phyloP scores from a whole-genome alignment of 176 grass and related monocot genomes.

The Paspalum vaginatum region DNA sequence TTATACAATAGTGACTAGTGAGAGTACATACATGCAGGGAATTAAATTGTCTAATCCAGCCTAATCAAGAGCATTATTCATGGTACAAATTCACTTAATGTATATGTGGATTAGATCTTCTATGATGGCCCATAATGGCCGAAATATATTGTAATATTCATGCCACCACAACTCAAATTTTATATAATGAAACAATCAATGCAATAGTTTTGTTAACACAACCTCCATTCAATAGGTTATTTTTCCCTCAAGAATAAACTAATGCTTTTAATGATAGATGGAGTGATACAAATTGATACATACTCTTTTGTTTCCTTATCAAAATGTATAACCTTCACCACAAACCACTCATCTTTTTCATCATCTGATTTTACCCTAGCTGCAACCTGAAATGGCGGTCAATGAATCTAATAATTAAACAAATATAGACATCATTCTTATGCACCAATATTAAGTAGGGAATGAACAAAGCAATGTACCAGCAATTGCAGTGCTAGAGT shows the following conservation, averaged over 20 bases:
- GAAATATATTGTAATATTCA: too few relatives aligned
- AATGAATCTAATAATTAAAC: conserved; percentile 17
- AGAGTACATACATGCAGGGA: too few relatives aligned
- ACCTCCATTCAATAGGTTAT: conserved; percentile 24
- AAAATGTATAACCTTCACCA: conserved; percentile 93
- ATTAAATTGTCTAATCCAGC: too few relatives aligned
- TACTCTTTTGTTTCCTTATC: conserved; percentile 98
- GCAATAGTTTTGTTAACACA: conserved; percentile 12
- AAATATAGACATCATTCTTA: conserved; percentile 7
- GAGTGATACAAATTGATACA: conserved; percentile 35
- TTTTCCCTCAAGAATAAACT: not conserved
- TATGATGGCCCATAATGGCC: too few relatives aligned
- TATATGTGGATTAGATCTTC: too few relatives aligned
- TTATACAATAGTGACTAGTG: too few relatives aligned
- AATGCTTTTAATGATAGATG: not conserved
- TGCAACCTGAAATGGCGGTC: conserved; percentile 80
- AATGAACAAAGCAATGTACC: not conserved
- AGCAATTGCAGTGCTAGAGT: conserved; percentile 12
- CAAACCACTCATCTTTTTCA: conserved; percentile 94
- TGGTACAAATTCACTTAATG: too few relatives aligned
- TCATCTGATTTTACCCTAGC: conserved; percentile 84
- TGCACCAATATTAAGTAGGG: not conserved
- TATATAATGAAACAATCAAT: conserved; percentile 15
- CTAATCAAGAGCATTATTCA: too few relatives aligned
- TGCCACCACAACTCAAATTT: not conserved